A percentile compares a stretch with the other conserved stretches of the same genome.
These are phyloP conservation scores for Thelonectria blattea DNA, from an alignment of 2,329 filamentous ascomycete genomes.

Conservation along the genomic window DNA sequence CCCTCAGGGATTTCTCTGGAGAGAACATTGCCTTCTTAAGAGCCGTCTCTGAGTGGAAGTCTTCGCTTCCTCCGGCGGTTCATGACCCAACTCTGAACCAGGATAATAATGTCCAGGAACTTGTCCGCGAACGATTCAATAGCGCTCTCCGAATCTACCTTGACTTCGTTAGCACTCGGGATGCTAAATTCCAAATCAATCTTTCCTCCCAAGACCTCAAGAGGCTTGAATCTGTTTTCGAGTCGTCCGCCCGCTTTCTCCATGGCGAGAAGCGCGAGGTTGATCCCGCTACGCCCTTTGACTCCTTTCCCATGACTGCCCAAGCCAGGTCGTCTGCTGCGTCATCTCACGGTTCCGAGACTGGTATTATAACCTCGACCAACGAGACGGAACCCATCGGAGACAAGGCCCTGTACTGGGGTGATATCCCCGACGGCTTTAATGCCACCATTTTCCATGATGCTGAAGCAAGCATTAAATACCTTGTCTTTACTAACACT, in stretches of 20 bases:
- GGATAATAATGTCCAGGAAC: not conserved
- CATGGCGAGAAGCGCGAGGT: slow-evolving; percentile 44
- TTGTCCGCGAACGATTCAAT: slow-evolving; percentile 56
- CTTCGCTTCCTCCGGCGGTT: slow-evolving; percentile 28
- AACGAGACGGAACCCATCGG: not conserved
- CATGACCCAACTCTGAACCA: not conserved
- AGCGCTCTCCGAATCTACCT: slow-evolving; percentile 66
- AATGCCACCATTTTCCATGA: slow-evolving; percentile 61
- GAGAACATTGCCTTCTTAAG: slow-evolving; percentile 74
- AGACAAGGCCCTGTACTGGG: slow-evolving; percentile 42
- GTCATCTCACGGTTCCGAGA: not conserved
- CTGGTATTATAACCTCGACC: not conserved
- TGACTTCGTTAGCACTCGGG: slow-evolving; percentile 62
- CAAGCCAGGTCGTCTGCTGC: not conserved
- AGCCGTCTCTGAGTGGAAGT: slow-evolving; percentile 62
- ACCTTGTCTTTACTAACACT: slow-evolving; percentile 71
- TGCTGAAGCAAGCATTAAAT: slow-evolving; percentile 66
- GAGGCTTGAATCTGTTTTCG: slow-evolving; percentile 62
- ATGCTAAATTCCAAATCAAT: slow-evolving; percentile 71
- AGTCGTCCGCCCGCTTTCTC: slow-evolving; percentile 52
- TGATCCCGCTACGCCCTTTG: slow-evolving; percentile 49
- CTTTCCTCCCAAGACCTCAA: slow-evolving; percentile 61
- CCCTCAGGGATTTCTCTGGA: slow-evolving; percentile 69
- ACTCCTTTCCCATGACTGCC: slow-evolving; percentile 4
- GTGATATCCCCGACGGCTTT: slow-evolving; percentile 56